Evolutionary conservation across 768 basidiomycete species (phyloP).

Genomic region (Kwoniella mangroviensis): DNA sequence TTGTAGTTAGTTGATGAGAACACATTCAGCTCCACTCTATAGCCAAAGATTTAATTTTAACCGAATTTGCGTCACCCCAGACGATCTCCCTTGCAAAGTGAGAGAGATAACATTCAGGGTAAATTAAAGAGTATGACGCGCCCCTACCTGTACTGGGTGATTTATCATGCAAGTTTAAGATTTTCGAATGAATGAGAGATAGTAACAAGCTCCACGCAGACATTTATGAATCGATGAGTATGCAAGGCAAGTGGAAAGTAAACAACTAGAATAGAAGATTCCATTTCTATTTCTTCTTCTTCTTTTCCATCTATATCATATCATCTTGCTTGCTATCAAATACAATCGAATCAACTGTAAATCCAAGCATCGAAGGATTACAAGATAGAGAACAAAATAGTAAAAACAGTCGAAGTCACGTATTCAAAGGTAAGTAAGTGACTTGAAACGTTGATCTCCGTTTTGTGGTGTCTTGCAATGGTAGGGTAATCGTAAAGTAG

Average conservation of each 20-base stretch:
- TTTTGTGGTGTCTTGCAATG: background rate
- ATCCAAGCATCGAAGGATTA: too few species aligned
- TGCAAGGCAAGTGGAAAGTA: background rate
- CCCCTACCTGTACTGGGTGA: too few species aligned
- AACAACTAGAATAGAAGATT: background rate
- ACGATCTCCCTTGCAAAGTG: too few species aligned
- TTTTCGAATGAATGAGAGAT: background rate
- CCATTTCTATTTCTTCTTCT: too few species aligned
- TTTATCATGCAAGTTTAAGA: too few species aligned
- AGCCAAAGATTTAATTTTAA: background rate
- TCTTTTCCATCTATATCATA: too few species aligned
- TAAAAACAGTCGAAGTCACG: too few species aligned
- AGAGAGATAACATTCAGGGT: background rate
- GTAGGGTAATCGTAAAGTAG: too few species aligned
- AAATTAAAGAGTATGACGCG: background rate
- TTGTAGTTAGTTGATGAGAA: background rate
- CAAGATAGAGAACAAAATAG: too few species aligned
- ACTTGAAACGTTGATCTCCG: background rate
- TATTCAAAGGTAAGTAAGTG: too few species aligned
- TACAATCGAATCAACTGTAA: too few species aligned
- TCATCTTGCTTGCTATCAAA: too few species aligned
- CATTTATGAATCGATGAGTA: background rate
- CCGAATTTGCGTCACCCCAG: background rate
- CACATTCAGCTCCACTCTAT: background rate
- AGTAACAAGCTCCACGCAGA: background rate